These are phyloP conservation scores for Phoenix dactylifera DNA, from an alignment of 176 grass and related monocot species.

Conservation along the genomic window DNA sequence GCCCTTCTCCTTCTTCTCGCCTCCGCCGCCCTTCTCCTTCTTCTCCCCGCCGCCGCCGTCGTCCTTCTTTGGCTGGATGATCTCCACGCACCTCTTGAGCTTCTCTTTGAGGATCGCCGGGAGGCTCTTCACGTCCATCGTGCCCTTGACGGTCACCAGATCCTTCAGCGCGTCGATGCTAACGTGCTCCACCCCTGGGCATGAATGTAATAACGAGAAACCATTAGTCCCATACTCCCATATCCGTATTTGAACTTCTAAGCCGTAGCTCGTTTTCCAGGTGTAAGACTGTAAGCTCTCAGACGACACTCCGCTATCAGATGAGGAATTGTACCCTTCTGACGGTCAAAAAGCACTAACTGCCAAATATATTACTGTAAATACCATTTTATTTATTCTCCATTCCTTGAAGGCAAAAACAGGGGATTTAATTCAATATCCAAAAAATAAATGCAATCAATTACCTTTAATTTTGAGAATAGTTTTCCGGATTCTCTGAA, in stretches of 20 bases:
- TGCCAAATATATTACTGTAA: not conserved
- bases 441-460: not conserved
- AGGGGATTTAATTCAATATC: not conserved
- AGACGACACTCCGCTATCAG: not conserved
- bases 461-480: slow-evolving; percentile 76
- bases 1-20: slow-evolving; percentile 16
- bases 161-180: slow-evolving; percentile 51
- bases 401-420: not conserved
- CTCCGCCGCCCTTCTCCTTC: slow-evolving; percentile 16
- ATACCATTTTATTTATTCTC: too few relatives aligned
- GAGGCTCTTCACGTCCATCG: slow-evolving; percentile 60
- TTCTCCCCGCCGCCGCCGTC: too few relatives aligned
- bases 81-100: slow-evolving; percentile 54
- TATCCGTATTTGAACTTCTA: too few relatives aligned
- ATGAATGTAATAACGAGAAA: too few relatives aligned
- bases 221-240: too few relatives aligned
- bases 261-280: not conserved
- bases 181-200: slow-evolving; percentile 66
- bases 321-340: not conserved
- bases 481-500: slow-evolving; percentile 54
- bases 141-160: slow-evolving; percentile 71
- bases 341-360: not conserved
- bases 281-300: not conserved
- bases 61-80: slow-evolving; percentile 35
- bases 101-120: slow-evolving; percentile 55